Evolutionary conservation across 305 asterid genomes (phyloP), one percentile per base, ranked within the genome.

Genomic region (Solanum chacoense): DNA sequence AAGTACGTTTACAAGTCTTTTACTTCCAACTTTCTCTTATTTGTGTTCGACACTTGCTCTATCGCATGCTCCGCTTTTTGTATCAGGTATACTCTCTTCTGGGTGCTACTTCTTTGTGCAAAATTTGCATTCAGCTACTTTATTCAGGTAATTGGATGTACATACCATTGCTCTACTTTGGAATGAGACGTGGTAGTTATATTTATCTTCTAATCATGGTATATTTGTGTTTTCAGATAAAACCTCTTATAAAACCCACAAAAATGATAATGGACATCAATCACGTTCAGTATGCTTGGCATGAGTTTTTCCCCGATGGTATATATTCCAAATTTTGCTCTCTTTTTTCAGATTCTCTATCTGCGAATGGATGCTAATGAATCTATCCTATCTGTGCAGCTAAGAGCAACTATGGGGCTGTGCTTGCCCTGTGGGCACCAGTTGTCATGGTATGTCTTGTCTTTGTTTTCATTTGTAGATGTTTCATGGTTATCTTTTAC

Each of bases 221-320:
- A 84, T 88, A 86, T 91, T 67, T 40, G 88, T 85, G 87, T 84
- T 88, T 92, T 89, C 94, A 98, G 99, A 96, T 98, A 92, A 96
- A 93, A 93, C 98, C 99, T 87, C 91, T 98, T 92, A 94, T 96
- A 90, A 90, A 83, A 88, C 99, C 99, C 90, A 98, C 99, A 20
- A 92, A 94, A 92, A 96, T 93, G 87, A 93, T 96, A 78, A 95
- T 98, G 98, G 90, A 79, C 88, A 98, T 98, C 91, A 93, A 79
- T 72, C 95, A 50, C 29, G 94, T 96, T 91, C 96, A 92, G 59
- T 98, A 96, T 93, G 93, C 96, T 91, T 98, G 99, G 99, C 99
- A 98, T 35, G 99, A 98, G 91, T 93, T 96, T 90, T 95, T 98
- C 90, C 99, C 99, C 34, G 31, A 95, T 88, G 99, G 99, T 95